A percentile compares a stretch with the other conserved stretches of the same genome.
Conservation (phyloP, 495 filamentous ascomycete genomes). For the Penicillium argentinense region DNA sequence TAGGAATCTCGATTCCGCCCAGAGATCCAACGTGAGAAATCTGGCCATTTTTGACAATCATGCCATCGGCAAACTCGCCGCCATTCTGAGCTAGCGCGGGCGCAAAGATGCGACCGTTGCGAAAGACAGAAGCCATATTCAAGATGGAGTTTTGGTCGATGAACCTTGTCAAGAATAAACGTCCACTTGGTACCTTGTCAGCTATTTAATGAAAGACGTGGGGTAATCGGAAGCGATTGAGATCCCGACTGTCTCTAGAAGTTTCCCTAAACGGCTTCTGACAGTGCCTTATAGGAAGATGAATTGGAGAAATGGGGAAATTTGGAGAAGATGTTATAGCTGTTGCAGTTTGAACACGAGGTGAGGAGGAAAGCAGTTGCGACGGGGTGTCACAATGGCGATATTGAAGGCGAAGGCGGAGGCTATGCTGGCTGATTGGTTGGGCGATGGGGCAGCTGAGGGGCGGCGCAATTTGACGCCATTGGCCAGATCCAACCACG, state of each 20-base stretch:
- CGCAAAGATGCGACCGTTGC: constrained; percentile 46
- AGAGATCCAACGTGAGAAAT: constrained; percentile 45
- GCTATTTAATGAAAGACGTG: constrained; percentile 15
- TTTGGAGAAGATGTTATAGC: too few species aligned
- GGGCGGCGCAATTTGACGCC: constrained; percentile 26
- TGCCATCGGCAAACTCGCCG: constrained; percentile 37
- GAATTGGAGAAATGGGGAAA: neutral
- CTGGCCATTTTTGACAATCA: constrained; percentile 36
- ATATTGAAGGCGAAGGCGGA: neutral
- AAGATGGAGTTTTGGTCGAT: neutral
- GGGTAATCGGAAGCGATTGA: constrained; percentile 3
- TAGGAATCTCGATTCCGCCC: constrained; percentile 29
- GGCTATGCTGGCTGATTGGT: neutral
- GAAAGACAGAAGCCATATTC: constrained; percentile 41
- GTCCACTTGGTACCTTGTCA: neutral
- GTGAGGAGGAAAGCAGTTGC: too few species aligned
- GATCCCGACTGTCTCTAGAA: constrained; percentile 9
- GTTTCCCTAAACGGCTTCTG: constrained; percentile 12
- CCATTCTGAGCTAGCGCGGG: constrained; percentile 24
- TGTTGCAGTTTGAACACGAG: too few species aligned
- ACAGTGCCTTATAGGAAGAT: neutral
- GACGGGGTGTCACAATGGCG: neutral
- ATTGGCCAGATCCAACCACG: constrained; percentile 24
- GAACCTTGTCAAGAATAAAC: neutral
- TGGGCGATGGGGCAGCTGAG: constrained; percentile 3